Conservation (phyloP, 1,139 yeast species). For the Candida sanyaensis region DNA sequence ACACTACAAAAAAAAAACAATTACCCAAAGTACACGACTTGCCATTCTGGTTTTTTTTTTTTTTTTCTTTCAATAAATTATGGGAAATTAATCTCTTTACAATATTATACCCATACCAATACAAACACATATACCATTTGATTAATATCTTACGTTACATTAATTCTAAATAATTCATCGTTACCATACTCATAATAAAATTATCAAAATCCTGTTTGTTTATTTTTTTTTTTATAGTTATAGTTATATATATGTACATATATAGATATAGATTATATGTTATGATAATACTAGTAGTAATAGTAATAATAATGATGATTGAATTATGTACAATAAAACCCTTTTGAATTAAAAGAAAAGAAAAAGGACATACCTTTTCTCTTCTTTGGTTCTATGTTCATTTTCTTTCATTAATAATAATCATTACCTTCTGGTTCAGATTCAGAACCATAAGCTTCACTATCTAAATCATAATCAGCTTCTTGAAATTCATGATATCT, state of each 20-base stretch:
- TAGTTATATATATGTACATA: no score
- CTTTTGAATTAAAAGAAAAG: no score
- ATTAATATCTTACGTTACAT: no score
- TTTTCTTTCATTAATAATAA: conserved; percentile 30
- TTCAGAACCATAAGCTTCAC: conserved; percentile 35
- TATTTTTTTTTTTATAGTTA: background rate
- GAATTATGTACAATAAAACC: background rate
- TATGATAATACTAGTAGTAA: background rate
- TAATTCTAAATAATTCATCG: no score
- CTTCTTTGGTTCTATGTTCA: background rate
- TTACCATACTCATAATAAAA: background rate
- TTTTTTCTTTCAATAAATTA: no score
- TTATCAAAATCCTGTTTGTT: background rate
- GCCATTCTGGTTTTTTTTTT: no score
- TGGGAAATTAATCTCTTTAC: no score
- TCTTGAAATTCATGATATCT: conserved; percentile 47
- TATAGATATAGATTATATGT: background rate
- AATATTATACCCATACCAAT: no score
- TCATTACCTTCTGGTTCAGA: conserved; percentile 47
- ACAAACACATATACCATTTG: no score
- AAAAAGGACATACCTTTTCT: background rate
- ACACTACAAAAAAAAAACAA: background rate
- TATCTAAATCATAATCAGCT: conserved; percentile 49
- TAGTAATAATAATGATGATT: background rate
- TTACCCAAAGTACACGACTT: background rate